These are phyloP conservation scores for Agapanthus africanus DNA, from an alignment of 106 monocot genomes.

Conservation along the genomic window DNA sequence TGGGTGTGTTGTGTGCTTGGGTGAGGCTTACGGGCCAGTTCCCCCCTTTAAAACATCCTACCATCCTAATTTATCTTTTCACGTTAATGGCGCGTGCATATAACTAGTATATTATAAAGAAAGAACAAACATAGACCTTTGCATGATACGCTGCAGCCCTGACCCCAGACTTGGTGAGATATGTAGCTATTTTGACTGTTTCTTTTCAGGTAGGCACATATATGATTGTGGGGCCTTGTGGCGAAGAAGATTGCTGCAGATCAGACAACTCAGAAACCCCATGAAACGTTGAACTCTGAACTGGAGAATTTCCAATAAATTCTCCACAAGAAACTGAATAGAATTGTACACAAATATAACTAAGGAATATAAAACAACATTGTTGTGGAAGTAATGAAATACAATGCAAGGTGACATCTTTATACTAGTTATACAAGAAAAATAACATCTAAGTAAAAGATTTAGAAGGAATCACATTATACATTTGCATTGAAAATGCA, in stretches of 20 bases:
- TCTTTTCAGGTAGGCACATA: conserved; percentile 96
- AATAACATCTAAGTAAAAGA: not conserved
- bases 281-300: conserved; percentile 17
- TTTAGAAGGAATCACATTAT: not conserved
- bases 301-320: conserved; percentile 25
- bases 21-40: too few species aligned
- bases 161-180: conserved; percentile 66
- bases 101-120: not conserved
- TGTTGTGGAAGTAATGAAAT: not conserved
- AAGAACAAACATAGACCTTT: conserved; percentile 36
- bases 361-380: not conserved
- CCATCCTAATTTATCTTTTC: too few species aligned
- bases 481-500: not conserved
- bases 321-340: conserved; percentile 66
- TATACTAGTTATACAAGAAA: not conserved
- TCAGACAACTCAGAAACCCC: conserved; percentile 16
- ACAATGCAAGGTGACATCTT: not conserved
- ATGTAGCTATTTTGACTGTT: conserved; percentile 53
- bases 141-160: conserved; percentile 95
- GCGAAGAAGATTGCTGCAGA: conserved; percentile 22
- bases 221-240: conserved; percentile 77
- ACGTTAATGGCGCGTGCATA: too few species aligned
- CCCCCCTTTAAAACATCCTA: too few species aligned
- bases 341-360: not conserved
- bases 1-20: too few species aligned